These are phyloP conservation scores for Phragmites australis DNA, from an alignment of 176 grass and related monocot species.

Conservation along the genomic window DNA sequence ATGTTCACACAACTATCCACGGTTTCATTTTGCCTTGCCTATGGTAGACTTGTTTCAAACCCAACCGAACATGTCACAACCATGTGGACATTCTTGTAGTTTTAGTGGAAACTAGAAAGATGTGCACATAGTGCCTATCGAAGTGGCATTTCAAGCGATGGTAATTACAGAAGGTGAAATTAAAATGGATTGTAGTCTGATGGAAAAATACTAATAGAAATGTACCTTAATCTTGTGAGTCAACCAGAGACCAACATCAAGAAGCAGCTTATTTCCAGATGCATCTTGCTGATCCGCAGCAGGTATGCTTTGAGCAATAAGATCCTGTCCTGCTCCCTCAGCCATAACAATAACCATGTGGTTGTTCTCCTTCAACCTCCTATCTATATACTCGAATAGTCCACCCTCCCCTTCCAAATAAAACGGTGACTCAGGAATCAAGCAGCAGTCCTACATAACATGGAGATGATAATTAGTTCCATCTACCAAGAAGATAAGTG, in stretches of 20 bases:
- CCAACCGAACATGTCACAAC: neutral
- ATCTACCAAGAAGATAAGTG: slow-evolving; percentile 12
- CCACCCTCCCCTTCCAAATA: slow-evolving; percentile 91
- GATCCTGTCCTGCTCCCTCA: slow-evolving; percentile 89
- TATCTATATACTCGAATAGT: slow-evolving; percentile 80
- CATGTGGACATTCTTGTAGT: slow-evolving; percentile 3
- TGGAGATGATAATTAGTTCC: slow-evolving; percentile 9
- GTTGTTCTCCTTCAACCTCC: slow-evolving; percentile 84
- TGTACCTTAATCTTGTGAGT: slow-evolving; percentile 94
- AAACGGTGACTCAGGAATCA: slow-evolving; percentile 96
- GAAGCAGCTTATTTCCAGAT: slow-evolving; percentile 93
- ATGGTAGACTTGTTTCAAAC: slow-evolving; percentile 2
- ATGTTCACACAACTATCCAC: neutral
- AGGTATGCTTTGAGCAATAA: slow-evolving; percentile 80
- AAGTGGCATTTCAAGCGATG: neutral
- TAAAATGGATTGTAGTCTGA: neutral
- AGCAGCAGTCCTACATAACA: slow-evolving; percentile 80
- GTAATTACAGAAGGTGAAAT: neutral
- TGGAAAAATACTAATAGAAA: neutral
- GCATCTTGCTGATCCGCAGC: slow-evolving; percentile 67
- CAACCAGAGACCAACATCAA: slow-evolving; percentile 97
- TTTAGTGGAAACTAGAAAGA: slow-evolving; percentile 2
- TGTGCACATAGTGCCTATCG: neutral
- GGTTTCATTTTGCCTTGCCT: neutral
- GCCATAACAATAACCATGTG: slow-evolving; percentile 98